phyloP scores from a whole-genome alignment of 2,329 filamentous ascomycete genomes.

The Pseudopithomyces chartarum region DNA sequence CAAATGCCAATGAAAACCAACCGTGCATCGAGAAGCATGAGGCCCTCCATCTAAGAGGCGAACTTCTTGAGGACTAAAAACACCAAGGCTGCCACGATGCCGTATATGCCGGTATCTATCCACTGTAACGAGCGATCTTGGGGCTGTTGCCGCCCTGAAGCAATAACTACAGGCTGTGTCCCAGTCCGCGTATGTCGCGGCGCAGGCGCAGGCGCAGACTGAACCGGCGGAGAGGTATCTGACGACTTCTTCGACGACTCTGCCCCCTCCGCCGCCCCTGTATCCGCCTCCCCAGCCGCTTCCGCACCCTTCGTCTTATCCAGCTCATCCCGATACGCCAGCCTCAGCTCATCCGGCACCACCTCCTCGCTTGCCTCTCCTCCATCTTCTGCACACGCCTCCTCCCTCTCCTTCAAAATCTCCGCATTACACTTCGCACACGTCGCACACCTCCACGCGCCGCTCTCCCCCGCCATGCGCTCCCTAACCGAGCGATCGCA shows the following conservation, averaged over 20 bases:
- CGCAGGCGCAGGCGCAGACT: neutral
- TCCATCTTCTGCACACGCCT: slow-evolving; percentile 54
- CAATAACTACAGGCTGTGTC: slow-evolving; percentile 5
- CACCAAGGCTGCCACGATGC: slow-evolving; percentile 70
- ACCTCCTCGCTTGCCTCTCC: slow-evolving; percentile 49
- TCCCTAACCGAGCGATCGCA: slow-evolving; percentile 67
- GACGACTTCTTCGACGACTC: neutral
- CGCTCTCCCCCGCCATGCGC: slow-evolving; percentile 70
- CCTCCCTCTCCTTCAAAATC: slow-evolving; percentile 73
- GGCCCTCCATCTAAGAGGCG: neutral
- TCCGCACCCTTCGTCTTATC: slow-evolving; percentile 42
- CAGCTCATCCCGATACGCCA: slow-evolving; percentile 78
- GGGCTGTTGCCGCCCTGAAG: slow-evolving; percentile 18
- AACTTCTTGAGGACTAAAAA: slow-evolving; percentile 68
- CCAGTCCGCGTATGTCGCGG: slow-evolving; percentile 22
- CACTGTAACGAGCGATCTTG: slow-evolving; percentile 68
- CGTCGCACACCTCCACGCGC: slow-evolving; percentile 67
- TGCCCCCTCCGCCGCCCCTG: neutral
- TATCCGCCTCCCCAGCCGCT: slow-evolving; percentile 12
- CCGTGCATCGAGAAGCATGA: neutral
- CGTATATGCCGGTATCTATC: slow-evolving; percentile 81
- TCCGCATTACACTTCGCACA: slow-evolving; percentile 76
- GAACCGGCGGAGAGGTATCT: neutral
- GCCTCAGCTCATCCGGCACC: slow-evolving; percentile 61
- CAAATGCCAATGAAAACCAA: neutral